Evolutionary conservation across 129 eudicot genomes (phyloP), one percentile per base, ranked within the genome.

Genomic region (Ambrosia artemisiifolia): DNA sequence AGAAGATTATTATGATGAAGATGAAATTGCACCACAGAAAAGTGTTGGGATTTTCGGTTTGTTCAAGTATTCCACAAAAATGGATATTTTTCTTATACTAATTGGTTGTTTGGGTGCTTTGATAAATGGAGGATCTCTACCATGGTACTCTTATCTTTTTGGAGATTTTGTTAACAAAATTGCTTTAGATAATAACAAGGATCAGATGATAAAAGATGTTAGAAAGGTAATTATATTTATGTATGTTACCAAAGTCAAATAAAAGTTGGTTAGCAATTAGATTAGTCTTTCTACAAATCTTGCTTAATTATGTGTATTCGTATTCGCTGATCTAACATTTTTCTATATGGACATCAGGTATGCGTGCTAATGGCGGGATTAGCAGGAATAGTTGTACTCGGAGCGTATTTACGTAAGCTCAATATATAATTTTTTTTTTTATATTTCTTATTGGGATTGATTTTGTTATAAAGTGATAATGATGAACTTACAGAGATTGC

Each of bases 41-140:
- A 46, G 83, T 18, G 76, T 77, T 30, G 91, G 96, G 64, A 30
- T 90, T 13, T 69, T 87, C 55, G 75, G 83, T 38, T 72, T 90
- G 66, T 90, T 90, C 63, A 83, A 80, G 72, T 90, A 85, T 72
- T 83, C 94, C 8, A 87, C 87, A 3, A 85, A 81, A 42, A 6
- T 83, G 11, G 96, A 90, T 64, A 55, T 85, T 30, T 34, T 87
- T 42, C 81, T 90, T 9, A 73, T 90, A 20, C 20, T 90, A 43
- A 77, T 90, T 67, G 96, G 96, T 10, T 85, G 96, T 67, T 16
- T 87, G 62, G 96, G 96, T 76, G 88, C 94, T 75, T 72, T 90
- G 46, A 85, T 90, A n/a, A 83, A 87, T 56, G 96, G 96, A 63
- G 96, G 96, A 46, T 81, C 96, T 76, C 81, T 90, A 74, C 96